A percentile compares a stretch with the other conserved stretches of the same genome.
These are phyloP conservation scores for Albugo candida DNA, from an alignment of 352 stramenopile genomes.

Conservation along the genomic window DNA sequence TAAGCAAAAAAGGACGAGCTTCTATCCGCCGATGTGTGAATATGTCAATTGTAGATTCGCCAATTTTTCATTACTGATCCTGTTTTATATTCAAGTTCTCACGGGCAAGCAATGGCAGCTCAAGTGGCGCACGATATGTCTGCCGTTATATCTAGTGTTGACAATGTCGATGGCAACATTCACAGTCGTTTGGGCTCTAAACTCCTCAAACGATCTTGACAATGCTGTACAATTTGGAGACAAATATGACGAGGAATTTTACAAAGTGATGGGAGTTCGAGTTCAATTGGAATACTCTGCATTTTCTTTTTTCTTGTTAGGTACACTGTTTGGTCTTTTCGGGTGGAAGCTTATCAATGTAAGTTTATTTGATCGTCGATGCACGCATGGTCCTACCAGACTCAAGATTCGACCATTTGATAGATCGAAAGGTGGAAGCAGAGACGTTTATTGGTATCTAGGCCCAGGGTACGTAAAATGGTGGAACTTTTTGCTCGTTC, in stretches of 20 bases:
- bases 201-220: conserved; percentile 66
- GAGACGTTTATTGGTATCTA: conserved; percentile 46
- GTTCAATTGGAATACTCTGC: conserved; percentile 72
- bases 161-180: conserved; percentile 71
- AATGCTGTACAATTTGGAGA: conserved; percentile 40
- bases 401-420: neutral
- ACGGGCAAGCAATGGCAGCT: conserved; percentile 51
- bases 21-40: neutral
- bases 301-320: conserved; percentile 60
- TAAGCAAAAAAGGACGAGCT: conserved; percentile 7
- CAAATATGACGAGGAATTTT: conserved; percentile 73
- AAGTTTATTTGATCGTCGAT: conserved; percentile 1
- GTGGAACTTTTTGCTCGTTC: conserved; percentile 2
- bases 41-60: conserved; percentile 28
- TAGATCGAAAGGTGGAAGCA: conserved; percentile 63
- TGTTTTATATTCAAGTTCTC: conserved; percentile 80
- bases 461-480: conserved; percentile 26
- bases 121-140: conserved; percentile 57
- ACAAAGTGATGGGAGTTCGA: conserved; percentile 46
- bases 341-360: conserved; percentile 76
- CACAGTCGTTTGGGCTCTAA: conserved; percentile 70
- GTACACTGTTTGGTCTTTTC: conserved; percentile 64
- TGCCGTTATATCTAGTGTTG: conserved; percentile 64
- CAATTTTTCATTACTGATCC: conserved; percentile 74
- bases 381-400: neutral